A percentile compares a stretch with the other conserved stretches of the same genome.
Conservation (phyloP, 441 rosid species). For the Macaranga tanarius region DNA sequence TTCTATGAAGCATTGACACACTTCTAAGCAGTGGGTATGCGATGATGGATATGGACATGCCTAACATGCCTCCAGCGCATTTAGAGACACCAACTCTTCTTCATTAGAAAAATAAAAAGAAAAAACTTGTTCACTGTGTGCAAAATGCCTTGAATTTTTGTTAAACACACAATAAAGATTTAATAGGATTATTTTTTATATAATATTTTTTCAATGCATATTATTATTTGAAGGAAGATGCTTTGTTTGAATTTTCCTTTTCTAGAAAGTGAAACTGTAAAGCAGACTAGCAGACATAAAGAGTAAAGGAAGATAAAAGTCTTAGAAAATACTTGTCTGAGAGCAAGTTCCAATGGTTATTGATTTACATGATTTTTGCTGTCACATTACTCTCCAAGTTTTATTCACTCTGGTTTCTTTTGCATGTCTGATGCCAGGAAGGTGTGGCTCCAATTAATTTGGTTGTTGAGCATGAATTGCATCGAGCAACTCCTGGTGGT, state of each 20-base stretch:
- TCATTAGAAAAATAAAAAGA: neutral
- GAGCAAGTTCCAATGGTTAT: neutral
- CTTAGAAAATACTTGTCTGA: neutral
- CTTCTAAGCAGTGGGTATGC: neutral
- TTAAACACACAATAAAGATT: neutral
- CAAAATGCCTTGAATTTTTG: neutral
- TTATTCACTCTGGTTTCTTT: slow-evolving; percentile 12
- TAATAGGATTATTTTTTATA: neutral
- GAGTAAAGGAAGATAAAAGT: neutral
- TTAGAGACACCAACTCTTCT: neutral
- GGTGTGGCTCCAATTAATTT: slow-evolving; percentile 46
- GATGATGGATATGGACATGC: neutral
- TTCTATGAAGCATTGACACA: neutral
- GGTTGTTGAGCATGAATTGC: slow-evolving; percentile 43
- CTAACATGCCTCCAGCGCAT: slow-evolving; percentile 5
- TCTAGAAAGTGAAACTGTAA: neutral
- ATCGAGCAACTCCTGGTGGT: slow-evolving; percentile 55
- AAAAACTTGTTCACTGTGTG: neutral
- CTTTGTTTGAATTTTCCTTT: neutral
- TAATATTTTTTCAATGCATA: neutral
- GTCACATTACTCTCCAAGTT: neutral
- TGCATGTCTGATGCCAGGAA: slow-evolving; percentile 33
- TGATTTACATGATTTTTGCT: neutral
- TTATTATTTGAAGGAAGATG: neutral
- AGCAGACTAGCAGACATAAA: neutral